Evolutionary conservation across 139 green algal species (phyloP), one percentile per base, ranked within the genome.

Genomic region (Chlamydomonas incerta): DNA sequence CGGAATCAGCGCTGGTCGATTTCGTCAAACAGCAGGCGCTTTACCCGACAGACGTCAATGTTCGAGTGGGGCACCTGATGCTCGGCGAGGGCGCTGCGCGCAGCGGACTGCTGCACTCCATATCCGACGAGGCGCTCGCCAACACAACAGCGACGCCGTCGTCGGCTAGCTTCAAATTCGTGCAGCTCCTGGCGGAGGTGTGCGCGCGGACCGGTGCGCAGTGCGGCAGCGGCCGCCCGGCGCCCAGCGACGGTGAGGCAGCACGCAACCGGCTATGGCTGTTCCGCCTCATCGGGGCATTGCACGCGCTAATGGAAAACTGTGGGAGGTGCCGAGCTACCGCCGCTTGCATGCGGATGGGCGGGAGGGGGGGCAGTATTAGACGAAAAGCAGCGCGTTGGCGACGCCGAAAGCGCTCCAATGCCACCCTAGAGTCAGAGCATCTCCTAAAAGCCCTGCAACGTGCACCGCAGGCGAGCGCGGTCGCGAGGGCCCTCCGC

Each of bases 21-120:
- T 50, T 85, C 9, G 29, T 85, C 41, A 85, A 85, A 23, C 79
- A 85, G 66, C 79, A 85, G 50, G 79, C 79, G 33, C 24, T 85
- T 20, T 75, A 46, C 57, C 66, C 79, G 9, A 85, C 65, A 0
- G 79, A 85, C 46, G 66, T 85, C 31, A 85, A 85, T 34, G n/a
- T 85, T 0, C 63, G 46, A 24, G n/a, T 74, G 9, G 62, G 63
- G 6, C 35, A 68, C 9, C 29, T n/a, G 6, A 35, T 35, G n/a
- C 18, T 65, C 14, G 62, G 60, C 5, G 75, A 47, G 35, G 37
- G 77, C 37, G 23, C 47, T 13, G 57, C 21, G 34, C 17, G 41
- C 29, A 33, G 41, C 79, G n/a, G 28, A 2, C 65, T 55, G 23
- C 79, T 85, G 47, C 79, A 55, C 31, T 31, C 79, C 50, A 68